Evolutionary conservation across 164 flowering plant species (phyloP).

Genomic region (Santalum album): DNA sequence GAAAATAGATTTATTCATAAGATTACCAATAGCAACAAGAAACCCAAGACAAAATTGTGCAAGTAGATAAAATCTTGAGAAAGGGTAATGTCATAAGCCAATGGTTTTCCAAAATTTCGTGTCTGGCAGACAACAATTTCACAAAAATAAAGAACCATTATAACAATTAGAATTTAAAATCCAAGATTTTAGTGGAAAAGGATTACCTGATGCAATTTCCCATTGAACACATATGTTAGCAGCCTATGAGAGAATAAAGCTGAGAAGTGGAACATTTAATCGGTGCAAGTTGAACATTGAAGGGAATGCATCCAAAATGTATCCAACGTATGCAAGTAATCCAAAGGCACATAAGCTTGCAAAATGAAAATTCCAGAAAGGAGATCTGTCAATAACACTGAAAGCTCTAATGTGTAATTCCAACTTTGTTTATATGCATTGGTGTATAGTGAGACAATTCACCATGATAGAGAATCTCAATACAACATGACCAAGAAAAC

Average conservation of each 20-base stretch:
- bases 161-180: no score
- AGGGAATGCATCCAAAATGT: slow-evolving; percentile 77
- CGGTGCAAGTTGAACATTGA: slow-evolving; percentile 85
- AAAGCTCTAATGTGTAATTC: slow-evolving; percentile 27
- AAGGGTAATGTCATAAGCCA: slow-evolving; percentile 98
- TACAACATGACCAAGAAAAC: no score
- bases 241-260: slow-evolving; percentile 95
- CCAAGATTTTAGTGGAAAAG: no score
- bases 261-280: slow-evolving; percentile 85
- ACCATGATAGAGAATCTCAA: no score
- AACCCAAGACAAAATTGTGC: slow-evolving; percentile 91
- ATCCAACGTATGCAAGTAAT: slow-evolving; percentile 90
- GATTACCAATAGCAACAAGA: slow-evolving; percentile 88
- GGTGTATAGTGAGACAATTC: no score
- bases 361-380: slow-evolving; percentile 91
- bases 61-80: slow-evolving; percentile 85
- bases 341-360: slow-evolving; percentile 93
- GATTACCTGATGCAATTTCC: no score
- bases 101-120: slow-evolving; percentile 93
- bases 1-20: slow-evolving; percentile 90
- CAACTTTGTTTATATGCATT: no score
- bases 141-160: no score
- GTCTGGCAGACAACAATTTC: slow-evolving; percentile 67
- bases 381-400: slow-evolving; percentile 69
- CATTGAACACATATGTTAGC: slow-evolving; percentile 79